A percentile compares a stretch with the other conserved stretches of the same genome.
Evolutionary conservation across 345 rosid genomes (phyloP).

Genomic region (Moricandia moricandioides): DNA sequence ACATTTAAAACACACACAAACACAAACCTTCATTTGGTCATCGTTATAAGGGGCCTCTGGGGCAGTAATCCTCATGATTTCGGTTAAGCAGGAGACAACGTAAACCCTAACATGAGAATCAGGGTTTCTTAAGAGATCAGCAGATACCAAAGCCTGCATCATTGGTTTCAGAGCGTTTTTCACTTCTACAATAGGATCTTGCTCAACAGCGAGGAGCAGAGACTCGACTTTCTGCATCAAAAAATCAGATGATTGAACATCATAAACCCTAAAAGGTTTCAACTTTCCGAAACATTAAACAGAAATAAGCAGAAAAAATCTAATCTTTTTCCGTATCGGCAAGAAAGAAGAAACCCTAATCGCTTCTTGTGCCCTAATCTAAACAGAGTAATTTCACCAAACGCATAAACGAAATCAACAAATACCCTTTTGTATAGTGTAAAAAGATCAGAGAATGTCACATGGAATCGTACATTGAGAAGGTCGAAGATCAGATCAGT

Average conservation of each 20-base stretch:
- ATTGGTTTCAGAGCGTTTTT: conserved; percentile 49
- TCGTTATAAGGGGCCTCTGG: conserved; percentile 75
- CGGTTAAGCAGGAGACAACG: conserved; percentile 70
- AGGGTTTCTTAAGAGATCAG: conserved; percentile 50
- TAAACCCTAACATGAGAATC: conserved; percentile 60
- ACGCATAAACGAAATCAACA: background rate
- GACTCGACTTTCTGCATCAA: conserved; percentile 51
- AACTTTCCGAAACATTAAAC: background rate
- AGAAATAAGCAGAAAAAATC: background rate
- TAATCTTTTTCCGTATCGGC: background rate
- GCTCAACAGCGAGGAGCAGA: conserved; percentile 58
- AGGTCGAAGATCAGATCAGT: conserved; percentile 45
- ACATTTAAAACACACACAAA: background rate
- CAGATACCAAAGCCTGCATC: conserved; percentile 59
- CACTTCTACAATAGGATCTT: conserved; percentile 48
- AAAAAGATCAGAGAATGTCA: background rate
- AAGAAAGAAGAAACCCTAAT: conserved; percentile 28
- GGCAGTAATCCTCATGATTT: conserved; percentile 75
- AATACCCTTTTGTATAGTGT: background rate
- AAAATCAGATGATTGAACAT: conserved; percentile 11
- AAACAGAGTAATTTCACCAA: background rate
- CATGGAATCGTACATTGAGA: conserved; percentile 54
- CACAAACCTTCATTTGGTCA: conserved; percentile 68
- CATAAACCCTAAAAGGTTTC: conserved; percentile 14
- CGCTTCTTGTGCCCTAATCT: conserved; percentile 1